Base-by-base conservation (phyloP, 2,329 filamentous ascomycete genomes). In the Aspergillus calidoustus region DNA sequence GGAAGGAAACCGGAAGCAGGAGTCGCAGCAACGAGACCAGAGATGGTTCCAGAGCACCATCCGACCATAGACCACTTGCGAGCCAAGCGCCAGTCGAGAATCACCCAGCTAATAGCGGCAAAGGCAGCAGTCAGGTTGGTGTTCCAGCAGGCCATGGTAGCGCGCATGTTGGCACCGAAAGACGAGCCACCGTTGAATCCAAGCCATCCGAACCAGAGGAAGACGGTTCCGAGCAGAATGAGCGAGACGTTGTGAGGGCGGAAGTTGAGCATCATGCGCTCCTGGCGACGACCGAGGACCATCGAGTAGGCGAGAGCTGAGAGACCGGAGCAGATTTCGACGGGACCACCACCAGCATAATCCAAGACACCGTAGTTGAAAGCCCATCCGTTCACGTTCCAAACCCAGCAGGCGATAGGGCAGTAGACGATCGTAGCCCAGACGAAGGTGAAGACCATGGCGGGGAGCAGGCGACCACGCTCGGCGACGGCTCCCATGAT, bases 211-310 rank as follows among this genome's bases (percentile, higher is more conserved):
- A 98, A 98, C 93, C 93, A 98, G 60, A 99, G 92, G 71, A 99
- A 87, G 67, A 97, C 87, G 3, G 95, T 98, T 66, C 95, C 95
- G 70, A 98, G 89, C 0, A 95, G 93, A 80, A 99, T 97, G 73
- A 98, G 87, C 6, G 93, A 97, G 68, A 98, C 95, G 83, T 99
- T 99, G 85, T 99, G 95, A 19, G 95, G 95, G 69, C 95, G 92
- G 87, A 98, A 98, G 86, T 98, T 98, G 80, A 97, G 87, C 92
- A 98, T 97, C 93, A 98, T 97, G 83, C 93, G 95, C 83, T 98
- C 94, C 82, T 97, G 95, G 69, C 95, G 92, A 74, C 93, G 91
- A 69, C 95, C 95, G 64, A 99, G 91, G 43, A 97, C 89, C 91
- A 92, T 90, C 2, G 93, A 97, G 82, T 98, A 99, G 68, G 95